A percentile compares a stretch with the other conserved stretches of the same genome.
These are phyloP conservation scores for Boletus pseudo-olivaceus DNA, from an alignment of 768 basidiomycete genomes.

Conservation along the genomic window DNA sequence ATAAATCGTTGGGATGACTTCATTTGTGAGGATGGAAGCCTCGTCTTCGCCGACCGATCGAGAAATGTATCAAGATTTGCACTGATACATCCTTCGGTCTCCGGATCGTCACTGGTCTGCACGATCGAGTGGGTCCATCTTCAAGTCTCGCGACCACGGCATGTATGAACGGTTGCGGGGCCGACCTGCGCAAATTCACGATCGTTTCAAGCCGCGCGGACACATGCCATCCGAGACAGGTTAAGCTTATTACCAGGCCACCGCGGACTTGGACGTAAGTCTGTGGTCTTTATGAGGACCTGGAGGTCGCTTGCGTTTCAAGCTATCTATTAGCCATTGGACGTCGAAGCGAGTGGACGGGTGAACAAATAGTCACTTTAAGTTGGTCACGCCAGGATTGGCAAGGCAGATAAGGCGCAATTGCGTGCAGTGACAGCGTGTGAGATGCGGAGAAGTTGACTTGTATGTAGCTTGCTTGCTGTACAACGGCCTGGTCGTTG, in stretches of 20 bases:
- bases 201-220: background rate
- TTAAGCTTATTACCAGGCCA: slow-evolving; percentile 13
- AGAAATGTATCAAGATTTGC: slow-evolving; percentile 21
- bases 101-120: slow-evolving; percentile 11
- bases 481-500: background rate
- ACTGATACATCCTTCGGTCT: slow-evolving; percentile 2
- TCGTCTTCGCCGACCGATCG: slow-evolving; percentile 18
- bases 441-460: background rate
- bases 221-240: background rate
- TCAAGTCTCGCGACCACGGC: slow-evolving; percentile 7
- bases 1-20: slow-evolving; percentile 10
- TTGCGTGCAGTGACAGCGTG: background rate
- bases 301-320: slow-evolving; percentile 2
- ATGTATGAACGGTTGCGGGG: slow-evolving; percentile 13
- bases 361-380: slow-evolving; percentile 2
- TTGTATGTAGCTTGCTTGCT: background rate
- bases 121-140: slow-evolving; percentile 5
- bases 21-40: slow-evolving; percentile 12
- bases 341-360: slow-evolving; percentile 1
- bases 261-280: slow-evolving; percentile 18
- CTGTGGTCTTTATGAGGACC: slow-evolving; percentile 7
- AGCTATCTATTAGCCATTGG: slow-evolving; percentile 13
- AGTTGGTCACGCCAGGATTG: background rate
- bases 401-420: background rate
- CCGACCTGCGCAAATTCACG: slow-evolving; percentile 12